phyloP scores from a whole-genome alignment of 306 rosid genomes.

The Citrullus colocynthis region DNA sequence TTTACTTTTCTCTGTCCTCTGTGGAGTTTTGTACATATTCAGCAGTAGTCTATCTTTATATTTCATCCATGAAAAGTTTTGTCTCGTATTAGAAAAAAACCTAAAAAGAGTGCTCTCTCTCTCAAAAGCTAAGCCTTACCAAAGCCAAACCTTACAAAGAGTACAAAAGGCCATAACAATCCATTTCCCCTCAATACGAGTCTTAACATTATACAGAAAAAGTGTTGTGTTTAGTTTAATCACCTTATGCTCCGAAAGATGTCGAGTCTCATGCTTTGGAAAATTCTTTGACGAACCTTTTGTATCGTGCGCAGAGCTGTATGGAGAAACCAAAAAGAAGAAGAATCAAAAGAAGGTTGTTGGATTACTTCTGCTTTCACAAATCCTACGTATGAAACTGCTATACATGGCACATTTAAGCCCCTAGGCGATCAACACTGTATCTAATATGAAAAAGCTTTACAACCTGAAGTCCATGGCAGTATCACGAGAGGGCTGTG shows the following conservation, averaged over 20 bases:
- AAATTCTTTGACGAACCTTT: conserved; percentile 64
- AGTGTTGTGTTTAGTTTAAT: neutral
- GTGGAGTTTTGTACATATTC: too few relatives aligned
- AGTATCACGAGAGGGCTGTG: conserved; percentile 21
- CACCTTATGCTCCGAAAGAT: conserved; percentile 96
- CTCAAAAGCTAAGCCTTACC: neutral
- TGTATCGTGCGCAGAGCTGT: conserved; percentile 47
- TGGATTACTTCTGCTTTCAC: conserved; percentile 1
- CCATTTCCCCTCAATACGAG: neutral
- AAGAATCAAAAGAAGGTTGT: neutral
- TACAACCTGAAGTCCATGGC: conserved; percentile 58
- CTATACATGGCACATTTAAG: neutral
- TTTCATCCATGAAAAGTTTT: too few relatives aligned
- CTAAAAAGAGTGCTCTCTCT: neutral
- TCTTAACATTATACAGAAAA: neutral
- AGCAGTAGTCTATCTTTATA: too few relatives aligned
- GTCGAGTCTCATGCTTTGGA: conserved; percentile 78
- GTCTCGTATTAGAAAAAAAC: neutral
- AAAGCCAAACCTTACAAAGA: neutral
- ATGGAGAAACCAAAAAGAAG: conserved; percentile 6
- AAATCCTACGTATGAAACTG: neutral
- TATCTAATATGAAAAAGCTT: neutral
- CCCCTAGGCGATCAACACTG: neutral
- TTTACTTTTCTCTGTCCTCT: too few relatives aligned
- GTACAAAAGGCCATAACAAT: neutral